Conservation (phyloP, 2,329 filamentous ascomycete genomes). For the Pseudogymnoascus sp. region DNA sequence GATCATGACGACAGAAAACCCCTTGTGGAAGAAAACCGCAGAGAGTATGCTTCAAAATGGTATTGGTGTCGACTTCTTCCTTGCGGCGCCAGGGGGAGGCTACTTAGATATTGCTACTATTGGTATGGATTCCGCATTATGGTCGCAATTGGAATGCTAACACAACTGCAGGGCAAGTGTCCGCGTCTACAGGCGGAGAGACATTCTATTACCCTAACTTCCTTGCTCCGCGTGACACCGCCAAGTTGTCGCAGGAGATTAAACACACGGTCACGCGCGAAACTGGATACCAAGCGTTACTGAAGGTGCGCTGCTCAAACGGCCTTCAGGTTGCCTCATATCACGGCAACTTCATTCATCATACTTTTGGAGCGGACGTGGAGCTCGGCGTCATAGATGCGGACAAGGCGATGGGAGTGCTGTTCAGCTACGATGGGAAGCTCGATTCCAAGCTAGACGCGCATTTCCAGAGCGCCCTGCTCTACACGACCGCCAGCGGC, state of each 20-base stretch:
- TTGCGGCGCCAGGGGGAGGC: slow-evolving; percentile 80
- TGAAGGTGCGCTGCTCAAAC: slow-evolving; percentile 98
- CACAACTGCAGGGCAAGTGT: slow-evolving; percentile 57
- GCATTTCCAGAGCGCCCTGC: slow-evolving; percentile 89
- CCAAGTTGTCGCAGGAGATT: slow-evolving; percentile 78
- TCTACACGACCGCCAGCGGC: slow-evolving; percentile 87
- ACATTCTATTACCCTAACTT: slow-evolving; percentile 97
- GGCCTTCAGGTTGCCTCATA: slow-evolving; percentile 90
- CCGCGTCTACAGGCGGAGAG: slow-evolving; percentile 86
- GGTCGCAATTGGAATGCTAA: slow-evolving; percentile 18
- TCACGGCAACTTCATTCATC: slow-evolving; percentile 92
- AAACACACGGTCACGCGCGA: slow-evolving; percentile 79
- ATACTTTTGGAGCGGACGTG: slow-evolving; percentile 88
- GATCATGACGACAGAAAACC: slow-evolving; percentile 82
- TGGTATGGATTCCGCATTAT: slow-evolving; percentile 41
- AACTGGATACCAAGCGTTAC: slow-evolving; percentile 88
- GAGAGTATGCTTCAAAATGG: slow-evolving; percentile 82
- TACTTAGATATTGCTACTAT: slow-evolving; percentile 92
- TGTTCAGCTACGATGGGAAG: slow-evolving; percentile 94
- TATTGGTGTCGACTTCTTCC: slow-evolving; percentile 87
- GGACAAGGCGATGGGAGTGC: slow-evolving; percentile 85
- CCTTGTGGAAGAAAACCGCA: slow-evolving; percentile 75
- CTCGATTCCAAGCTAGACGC: slow-evolving; percentile 94
- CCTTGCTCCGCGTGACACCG: slow-evolving; percentile 72
- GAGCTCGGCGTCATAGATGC: slow-evolving; percentile 89